These are phyloP conservation scores for Barnettozyma hawaiiensis DNA, from an alignment of 1,139 yeast species.

Conservation along the genomic window DNA sequence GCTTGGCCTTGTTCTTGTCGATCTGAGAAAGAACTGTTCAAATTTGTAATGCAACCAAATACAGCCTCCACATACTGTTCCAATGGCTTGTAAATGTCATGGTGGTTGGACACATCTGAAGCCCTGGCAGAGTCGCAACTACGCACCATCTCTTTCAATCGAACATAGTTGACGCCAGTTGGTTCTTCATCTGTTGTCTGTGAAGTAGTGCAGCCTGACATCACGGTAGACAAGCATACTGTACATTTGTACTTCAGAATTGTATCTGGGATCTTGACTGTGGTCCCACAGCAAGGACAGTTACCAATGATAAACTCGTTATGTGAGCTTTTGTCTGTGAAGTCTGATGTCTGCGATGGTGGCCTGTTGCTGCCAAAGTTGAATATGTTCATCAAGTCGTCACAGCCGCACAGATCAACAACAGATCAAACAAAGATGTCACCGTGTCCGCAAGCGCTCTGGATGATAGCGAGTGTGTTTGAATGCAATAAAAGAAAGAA, in stretches of 20 bases:
- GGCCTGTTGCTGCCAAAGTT: neutral
- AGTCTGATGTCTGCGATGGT: slow-evolving; percentile 1
- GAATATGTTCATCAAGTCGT: slow-evolving; percentile 1
- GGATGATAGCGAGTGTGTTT: too few relatives aligned
- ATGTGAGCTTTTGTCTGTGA: slow-evolving; percentile 5
- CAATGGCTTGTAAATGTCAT: slow-evolving; percentile 45
- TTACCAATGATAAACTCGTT: slow-evolving; percentile 11
- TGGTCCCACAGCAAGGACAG: slow-evolving; percentile 58
- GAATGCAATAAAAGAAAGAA: too few relatives aligned
- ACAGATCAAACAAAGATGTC: too few relatives aligned
- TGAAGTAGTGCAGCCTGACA: neutral
- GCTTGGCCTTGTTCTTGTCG: slow-evolving; percentile 6
- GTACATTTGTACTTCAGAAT: slow-evolving; percentile 51
- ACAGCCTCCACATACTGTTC: slow-evolving; percentile 38
- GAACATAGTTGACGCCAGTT: neutral
- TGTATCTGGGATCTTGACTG: slow-evolving; percentile 43
- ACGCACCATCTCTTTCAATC: slow-evolving; percentile 4
- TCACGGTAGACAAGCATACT: slow-evolving; percentile 43
- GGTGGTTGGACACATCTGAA: slow-evolving; percentile 31
- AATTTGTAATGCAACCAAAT: slow-evolving; percentile 37
- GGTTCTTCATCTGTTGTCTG: neutral
- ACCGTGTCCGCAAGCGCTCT: too few relatives aligned
- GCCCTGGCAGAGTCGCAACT: slow-evolving; percentile 10
- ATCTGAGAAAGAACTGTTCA: slow-evolving; percentile 46
- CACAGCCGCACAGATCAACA: neutral